Base-by-base conservation (phyloP, 2,329 filamentous ascomycete genomes). In the Penicillium sp. region DNA sequence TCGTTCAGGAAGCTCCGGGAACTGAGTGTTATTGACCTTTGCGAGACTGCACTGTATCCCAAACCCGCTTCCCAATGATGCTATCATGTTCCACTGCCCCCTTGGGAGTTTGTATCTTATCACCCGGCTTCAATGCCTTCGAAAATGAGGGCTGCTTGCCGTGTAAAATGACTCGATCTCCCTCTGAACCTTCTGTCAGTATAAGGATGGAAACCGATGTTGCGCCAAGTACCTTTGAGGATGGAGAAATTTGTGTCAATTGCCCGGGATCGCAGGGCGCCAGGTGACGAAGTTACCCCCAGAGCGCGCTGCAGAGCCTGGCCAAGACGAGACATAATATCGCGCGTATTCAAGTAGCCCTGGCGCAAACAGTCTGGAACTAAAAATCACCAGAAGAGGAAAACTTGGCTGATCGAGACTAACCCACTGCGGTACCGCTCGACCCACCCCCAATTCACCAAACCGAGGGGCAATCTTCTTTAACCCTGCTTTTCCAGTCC, bases 21-120 rank as follows among this genome's bases (percentile, higher is more conserved):
- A 29, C 11, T 38, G 34, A 14, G 11, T 14, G 19, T 30, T 46
- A 30, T 57, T 61, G 62, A 69, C 79, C 79, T 66, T 78, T 81
- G 58, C 74, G 78, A 43, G 85, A 81, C 35, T 73, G 69, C 10
- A 90, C 74, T n/a, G 79, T 65, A 60, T 88, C 84, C 57, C 87
- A 80, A 4, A 81, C 69, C 38, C 74, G 72, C 58, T 80, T 82
- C 36, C 87, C 88, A 63, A 92, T 87, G 52, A 91, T 81, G 35
- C 84, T 79, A 48, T 77, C 71, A 57, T 80, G 75, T 5, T 68
- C 57, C 29, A 83, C 61, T 34, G 61, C 50, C 11, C 74, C 75
- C 10, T 67, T 64, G 39, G 68, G 67, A 32, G 68, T 63, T 48
- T 73, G 65, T 44, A 70, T 72, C 56, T 67, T 70, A 9, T 69